Evolutionary conservation across 768 basidiomycete genomes (phyloP).

Genomic region (Pholiota molesta): DNA sequence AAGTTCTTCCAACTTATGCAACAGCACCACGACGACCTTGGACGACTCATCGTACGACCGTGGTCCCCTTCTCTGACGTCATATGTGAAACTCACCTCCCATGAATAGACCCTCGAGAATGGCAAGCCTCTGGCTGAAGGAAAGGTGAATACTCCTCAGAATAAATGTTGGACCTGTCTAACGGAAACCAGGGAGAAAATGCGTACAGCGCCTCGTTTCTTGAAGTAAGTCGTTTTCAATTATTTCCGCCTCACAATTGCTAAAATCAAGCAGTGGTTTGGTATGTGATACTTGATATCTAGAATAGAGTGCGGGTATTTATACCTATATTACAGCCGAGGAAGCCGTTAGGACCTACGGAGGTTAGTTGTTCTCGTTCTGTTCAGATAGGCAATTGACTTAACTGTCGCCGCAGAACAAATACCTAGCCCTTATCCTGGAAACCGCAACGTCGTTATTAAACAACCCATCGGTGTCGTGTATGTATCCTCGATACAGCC

Average conservation of each 20-base stretch:
- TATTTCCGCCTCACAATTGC: slow-evolving; percentile 2
- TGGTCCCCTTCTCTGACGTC: slow-evolving; percentile 13
- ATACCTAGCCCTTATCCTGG: slow-evolving; percentile 76
- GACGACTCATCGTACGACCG: slow-evolving; percentile 75
- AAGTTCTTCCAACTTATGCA: slow-evolving; percentile 81
- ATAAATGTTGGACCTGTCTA: not conserved
- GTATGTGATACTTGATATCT: slow-evolving; percentile 40
- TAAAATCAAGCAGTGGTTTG: slow-evolving; percentile 68
- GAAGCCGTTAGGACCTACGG: slow-evolving; percentile 94
- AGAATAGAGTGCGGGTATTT: not conserved
- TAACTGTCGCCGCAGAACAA: slow-evolving; percentile 53
- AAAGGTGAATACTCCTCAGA: slow-evolving; percentile 49
- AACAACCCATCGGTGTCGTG: slow-evolving; percentile 81
- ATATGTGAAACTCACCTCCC: slow-evolving; percentile 6
- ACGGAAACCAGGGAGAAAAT: slow-evolving; percentile 70
- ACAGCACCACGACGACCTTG: slow-evolving; percentile 85
- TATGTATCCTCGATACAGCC: slow-evolving; percentile 24
- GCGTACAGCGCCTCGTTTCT: slow-evolving; percentile 84
- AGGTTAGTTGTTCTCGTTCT: slow-evolving; percentile 43
- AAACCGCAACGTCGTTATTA: slow-evolving; percentile 85
- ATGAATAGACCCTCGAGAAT: slow-evolving; percentile 84
- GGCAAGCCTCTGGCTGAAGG: slow-evolving; percentile 89
- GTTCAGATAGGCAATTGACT: not conserved
- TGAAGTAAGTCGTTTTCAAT: slow-evolving; percentile 51
- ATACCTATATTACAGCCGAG: slow-evolving; percentile 57